phyloP scores from a whole-genome alignment of 2,329 filamentous ascomycete genomes.

The Ophiocordyceps camponoti-saundersi region DNA sequence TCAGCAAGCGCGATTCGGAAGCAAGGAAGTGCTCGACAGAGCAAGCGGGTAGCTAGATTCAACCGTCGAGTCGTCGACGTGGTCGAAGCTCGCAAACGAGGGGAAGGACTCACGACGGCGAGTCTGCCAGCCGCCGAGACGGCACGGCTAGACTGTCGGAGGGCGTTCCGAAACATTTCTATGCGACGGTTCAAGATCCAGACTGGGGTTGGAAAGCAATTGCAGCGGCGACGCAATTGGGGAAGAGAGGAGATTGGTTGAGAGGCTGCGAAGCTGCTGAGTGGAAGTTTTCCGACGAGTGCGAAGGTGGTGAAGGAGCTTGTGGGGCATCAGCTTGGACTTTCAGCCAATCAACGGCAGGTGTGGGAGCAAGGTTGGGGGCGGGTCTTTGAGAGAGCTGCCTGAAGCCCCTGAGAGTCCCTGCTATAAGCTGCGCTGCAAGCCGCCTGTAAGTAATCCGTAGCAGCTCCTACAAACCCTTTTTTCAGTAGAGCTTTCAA shows the following conservation, averaged over 20 bases:
- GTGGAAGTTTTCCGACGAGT: conserved; percentile 26
- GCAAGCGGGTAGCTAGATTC: not conserved
- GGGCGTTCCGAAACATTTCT: conserved; percentile 94
- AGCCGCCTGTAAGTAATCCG: too few species aligned
- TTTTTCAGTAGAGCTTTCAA: too few species aligned
- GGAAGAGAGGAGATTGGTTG: conserved; percentile 38
- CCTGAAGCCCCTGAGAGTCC: too few species aligned
- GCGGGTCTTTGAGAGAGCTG: too few species aligned
- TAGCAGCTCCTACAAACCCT: too few species aligned
- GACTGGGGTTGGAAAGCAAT: conserved; percentile 38
- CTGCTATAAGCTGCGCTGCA: too few species aligned
- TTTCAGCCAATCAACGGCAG: conserved; percentile 15
- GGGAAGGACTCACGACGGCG: conserved; percentile 64
- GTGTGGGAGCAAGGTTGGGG: not conserved
- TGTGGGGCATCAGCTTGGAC: conserved; percentile 18
- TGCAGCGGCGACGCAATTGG: conserved; percentile 44
- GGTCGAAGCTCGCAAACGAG: conserved; percentile 16
- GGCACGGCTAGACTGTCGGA: conserved; percentile 91
- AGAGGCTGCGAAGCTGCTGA: conserved; percentile 29
- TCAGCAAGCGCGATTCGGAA: conserved; percentile 21
- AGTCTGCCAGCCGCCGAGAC: conserved; percentile 85
- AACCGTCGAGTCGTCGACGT: not conserved
- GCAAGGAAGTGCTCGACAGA: not conserved
- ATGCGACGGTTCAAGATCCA: conserved; percentile 33
- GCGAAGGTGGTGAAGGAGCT: conserved; percentile 23